phyloP scores from a whole-genome alignment of 1,284 basidiomycete species.

The Inonotus hispidus region DNA sequence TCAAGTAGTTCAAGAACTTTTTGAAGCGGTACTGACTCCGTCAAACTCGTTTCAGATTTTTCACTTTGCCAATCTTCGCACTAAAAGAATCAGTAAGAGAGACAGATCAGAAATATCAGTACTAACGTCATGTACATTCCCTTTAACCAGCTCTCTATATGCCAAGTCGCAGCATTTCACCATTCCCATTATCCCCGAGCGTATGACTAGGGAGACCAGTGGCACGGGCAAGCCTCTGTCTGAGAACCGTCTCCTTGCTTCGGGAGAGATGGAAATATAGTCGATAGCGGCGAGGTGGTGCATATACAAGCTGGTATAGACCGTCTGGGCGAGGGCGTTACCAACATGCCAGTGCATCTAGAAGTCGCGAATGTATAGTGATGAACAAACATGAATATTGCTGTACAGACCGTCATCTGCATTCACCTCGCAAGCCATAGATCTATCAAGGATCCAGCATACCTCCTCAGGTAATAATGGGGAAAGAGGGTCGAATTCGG shows the following conservation, averaged over 20 bases:
- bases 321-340: conserved; percentile 78
- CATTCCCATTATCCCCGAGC: conserved; percentile 65
- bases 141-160: conserved; percentile 75
- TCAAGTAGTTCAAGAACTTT: conserved; percentile 58
- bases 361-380: conserved; percentile 19
- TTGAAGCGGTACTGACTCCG: conserved; percentile 61
- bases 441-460: conserved; percentile 82
- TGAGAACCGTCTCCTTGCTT: conserved; percentile 21
- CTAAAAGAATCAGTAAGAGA: conserved; percentile 32
- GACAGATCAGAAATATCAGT: conserved; percentile 6
- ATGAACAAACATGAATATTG: conserved; percentile 15
- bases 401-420: conserved; percentile 18
- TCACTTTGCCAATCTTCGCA: conserved; percentile 87
- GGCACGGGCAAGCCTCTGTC: conserved; percentile 39
- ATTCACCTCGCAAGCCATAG: conserved; percentile 76
- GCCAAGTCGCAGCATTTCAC: conserved; percentile 81
- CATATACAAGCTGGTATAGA: conserved; percentile 78
- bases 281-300: conserved; percentile 62
- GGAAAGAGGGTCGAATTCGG: conserved; percentile 58
- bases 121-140: conserved; percentile 72
- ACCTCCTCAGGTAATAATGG: conserved; percentile 70
- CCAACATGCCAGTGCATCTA: conserved; percentile 88
- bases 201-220: conserved; percentile 65
- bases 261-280: conserved; percentile 43
- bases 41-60: conserved; percentile 77